phyloP scores from a whole-genome alignment of 2,329 filamentous ascomycete species.

The Hypoxylon sp. region DNA sequence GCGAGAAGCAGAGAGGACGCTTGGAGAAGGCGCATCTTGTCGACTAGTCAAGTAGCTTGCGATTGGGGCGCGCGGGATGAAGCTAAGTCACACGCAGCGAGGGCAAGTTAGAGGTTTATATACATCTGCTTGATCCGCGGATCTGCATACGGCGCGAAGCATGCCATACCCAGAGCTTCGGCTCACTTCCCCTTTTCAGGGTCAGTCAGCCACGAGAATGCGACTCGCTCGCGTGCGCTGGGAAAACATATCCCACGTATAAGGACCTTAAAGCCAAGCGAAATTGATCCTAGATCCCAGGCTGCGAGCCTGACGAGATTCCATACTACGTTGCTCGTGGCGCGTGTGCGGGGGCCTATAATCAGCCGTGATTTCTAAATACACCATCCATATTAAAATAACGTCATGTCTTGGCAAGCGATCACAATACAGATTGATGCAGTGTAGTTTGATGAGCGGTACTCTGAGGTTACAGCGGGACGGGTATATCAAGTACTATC shows the following conservation, averaged over 20 bases:
- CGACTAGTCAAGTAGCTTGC: neutral
- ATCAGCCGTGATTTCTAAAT: slow-evolving; percentile 38
- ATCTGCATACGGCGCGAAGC: slow-evolving; percentile 10
- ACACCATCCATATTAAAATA: slow-evolving; percentile 49
- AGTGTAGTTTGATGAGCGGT: slow-evolving; percentile 23
- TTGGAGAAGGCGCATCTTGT: slow-evolving; percentile 42
- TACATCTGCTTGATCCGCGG: slow-evolving; percentile 23
- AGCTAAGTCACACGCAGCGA: neutral
- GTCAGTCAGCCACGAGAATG: slow-evolving; percentile 10
- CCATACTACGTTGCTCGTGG: slow-evolving; percentile 32
- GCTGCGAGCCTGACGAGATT: slow-evolving; percentile 29
- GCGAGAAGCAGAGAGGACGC: slow-evolving; percentile 39
- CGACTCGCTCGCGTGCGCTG: neutral
- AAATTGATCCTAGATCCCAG: slow-evolving; percentile 20
- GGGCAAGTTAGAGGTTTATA: slow-evolving; percentile 6
- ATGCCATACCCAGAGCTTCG: slow-evolving; percentile 15
- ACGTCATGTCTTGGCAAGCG: slow-evolving; percentile 48
- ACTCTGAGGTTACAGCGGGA: slow-evolving; percentile 20
- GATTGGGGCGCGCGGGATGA: neutral
- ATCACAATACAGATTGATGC: slow-evolving; percentile 24
- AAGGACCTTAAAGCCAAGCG: slow-evolving; percentile 21
- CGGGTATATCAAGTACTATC: slow-evolving; percentile 19
- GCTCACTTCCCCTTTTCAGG: slow-evolving; percentile 7
- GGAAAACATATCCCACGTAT: slow-evolving; percentile 10
- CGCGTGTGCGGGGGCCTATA: slow-evolving; percentile 43